These are phyloP conservation scores for Xanthoconium stramineum DNA, from an alignment of 768 basidiomycete species.

Conservation along the genomic window DNA sequence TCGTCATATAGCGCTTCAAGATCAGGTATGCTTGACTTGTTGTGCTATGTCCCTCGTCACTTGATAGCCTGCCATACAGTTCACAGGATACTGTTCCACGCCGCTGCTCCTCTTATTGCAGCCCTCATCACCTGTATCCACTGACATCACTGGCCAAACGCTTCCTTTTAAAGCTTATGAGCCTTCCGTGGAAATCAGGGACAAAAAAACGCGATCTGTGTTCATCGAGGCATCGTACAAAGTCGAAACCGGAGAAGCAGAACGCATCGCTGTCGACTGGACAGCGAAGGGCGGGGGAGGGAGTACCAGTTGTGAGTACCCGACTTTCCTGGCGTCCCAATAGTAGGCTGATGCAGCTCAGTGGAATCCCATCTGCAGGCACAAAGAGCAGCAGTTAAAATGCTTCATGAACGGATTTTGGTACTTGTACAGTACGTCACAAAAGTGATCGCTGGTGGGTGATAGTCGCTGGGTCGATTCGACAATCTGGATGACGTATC, in stretches of 20 bases:
- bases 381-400: constrained; percentile 92
- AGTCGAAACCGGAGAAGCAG: constrained; percentile 97
- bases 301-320: constrained; percentile 69
- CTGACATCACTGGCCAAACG: constrained; percentile 61
- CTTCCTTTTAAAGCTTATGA: constrained; percentile 95
- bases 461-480: neutral
- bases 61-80: constrained; percentile 42
- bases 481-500: neutral
- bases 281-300: constrained; percentile 83
- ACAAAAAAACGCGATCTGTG: constrained; percentile 69
- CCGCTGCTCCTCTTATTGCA: constrained; percentile 82
- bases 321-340: neutral
- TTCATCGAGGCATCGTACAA: constrained; percentile 85
- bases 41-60: neutral
- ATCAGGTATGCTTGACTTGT: constrained; percentile 54
- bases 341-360: constrained; percentile 30
- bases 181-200: constrained; percentile 81
- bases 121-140: constrained; percentile 45
- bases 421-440: constrained; percentile 85
- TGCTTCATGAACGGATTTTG: constrained; percentile 90
- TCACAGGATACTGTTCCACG: constrained; percentile 80
- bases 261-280: constrained; percentile 97
- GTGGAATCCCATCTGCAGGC: constrained; percentile 90
- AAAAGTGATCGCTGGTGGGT: constrained; percentile 68
- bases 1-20: constrained; percentile 79